Percentiles rank a stretch among this genome's conserved stretches.
phyloP scores from a whole-genome alignment of 2,329 filamentous ascomycete genomes.

The Cordyceps fumosorosea region DNA sequence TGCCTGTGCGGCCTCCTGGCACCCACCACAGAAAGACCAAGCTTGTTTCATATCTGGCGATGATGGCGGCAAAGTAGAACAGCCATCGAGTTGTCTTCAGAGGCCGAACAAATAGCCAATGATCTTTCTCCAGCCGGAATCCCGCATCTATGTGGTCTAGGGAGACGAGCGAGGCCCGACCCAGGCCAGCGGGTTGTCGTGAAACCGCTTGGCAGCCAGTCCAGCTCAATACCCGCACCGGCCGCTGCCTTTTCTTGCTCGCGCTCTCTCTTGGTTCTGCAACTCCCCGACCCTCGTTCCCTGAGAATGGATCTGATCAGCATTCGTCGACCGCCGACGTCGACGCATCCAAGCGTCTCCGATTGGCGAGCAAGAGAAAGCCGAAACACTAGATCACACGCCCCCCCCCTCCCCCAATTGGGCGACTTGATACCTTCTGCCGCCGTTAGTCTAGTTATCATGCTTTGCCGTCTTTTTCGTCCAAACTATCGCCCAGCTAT shows the following conservation, averaged over 20 bases:
- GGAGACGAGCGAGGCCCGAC: background rate
- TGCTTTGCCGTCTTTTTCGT: background rate
- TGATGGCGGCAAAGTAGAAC: no score
- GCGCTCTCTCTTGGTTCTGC: background rate
- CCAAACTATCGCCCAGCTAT: conserved; percentile 2
- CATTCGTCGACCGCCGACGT: background rate
- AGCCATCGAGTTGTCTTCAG: no score
- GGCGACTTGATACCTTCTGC: background rate
- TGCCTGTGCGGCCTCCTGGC: no score
- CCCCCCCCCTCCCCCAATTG: background rate
- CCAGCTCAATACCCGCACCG: background rate
- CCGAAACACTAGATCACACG: background rate
- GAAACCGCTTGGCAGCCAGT: background rate
- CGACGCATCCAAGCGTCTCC: background rate
- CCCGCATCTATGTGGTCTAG: background rate
- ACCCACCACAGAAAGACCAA: no score
- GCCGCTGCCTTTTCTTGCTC: background rate
- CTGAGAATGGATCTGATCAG: background rate
- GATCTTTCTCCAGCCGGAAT: no score
- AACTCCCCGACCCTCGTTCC: background rate
- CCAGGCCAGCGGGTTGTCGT: background rate
- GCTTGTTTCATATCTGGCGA: no score
- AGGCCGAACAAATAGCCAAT: no score
- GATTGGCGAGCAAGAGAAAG: background rate
- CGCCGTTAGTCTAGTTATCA: background rate